Percentiles rank a stretch among this genome's conserved stretches.
Evolutionary conservation across 768 basidiomycete species (phyloP).

Genomic region (Rhodotorula diobovata): DNA sequence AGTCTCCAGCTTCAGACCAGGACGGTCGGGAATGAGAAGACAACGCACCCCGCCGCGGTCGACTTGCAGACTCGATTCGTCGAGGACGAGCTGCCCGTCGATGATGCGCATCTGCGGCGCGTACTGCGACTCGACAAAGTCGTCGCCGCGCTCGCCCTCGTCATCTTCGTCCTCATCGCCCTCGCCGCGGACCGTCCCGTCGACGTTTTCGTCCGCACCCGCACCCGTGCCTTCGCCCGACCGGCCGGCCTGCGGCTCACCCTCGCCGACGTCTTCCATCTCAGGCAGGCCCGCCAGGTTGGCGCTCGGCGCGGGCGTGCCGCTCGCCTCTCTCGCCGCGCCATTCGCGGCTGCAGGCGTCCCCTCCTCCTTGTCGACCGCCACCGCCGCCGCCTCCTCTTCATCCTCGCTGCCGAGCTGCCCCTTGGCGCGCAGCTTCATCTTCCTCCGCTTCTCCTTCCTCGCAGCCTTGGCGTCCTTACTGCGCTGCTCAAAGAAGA

Average conservation of each 20-base stretch:
- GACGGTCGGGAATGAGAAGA: neutral
- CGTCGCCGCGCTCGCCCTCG: slow-evolving; percentile 55
- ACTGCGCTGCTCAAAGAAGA: slow-evolving; percentile 18
- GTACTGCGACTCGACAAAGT: slow-evolving; percentile 68
- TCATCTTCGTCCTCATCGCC: slow-evolving; percentile 32
- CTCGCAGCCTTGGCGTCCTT: slow-evolving; percentile 8
- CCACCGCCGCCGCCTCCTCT: neutral
- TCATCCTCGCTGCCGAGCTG: neutral
- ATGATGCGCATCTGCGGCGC: slow-evolving; percentile 84
- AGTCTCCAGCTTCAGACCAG: neutral
- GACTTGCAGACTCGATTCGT: slow-evolving; percentile 76
- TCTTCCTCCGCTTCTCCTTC: slow-evolving; percentile 16
- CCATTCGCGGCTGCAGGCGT: neutral
- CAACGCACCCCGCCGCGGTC: slow-evolving; percentile 61
- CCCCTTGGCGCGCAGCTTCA: slow-evolving; percentile 16
- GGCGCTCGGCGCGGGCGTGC: neutral
- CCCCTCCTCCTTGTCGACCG: too few species aligned
- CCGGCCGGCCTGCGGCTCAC: neutral
- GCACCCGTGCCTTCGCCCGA: neutral
- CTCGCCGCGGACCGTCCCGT: too few species aligned
- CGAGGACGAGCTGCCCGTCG: slow-evolving; percentile 79
- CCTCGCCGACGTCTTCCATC: slow-evolving; percentile 7
- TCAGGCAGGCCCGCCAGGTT: neutral
- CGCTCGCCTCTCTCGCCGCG: neutral
- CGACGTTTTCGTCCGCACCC: neutral